Percentiles rank a stretch among this genome's conserved stretches.
Evolutionary conservation across 202 grass and related monocot species (phyloP).

Genomic region (Schoenoplectus tabernaemontani): DNA sequence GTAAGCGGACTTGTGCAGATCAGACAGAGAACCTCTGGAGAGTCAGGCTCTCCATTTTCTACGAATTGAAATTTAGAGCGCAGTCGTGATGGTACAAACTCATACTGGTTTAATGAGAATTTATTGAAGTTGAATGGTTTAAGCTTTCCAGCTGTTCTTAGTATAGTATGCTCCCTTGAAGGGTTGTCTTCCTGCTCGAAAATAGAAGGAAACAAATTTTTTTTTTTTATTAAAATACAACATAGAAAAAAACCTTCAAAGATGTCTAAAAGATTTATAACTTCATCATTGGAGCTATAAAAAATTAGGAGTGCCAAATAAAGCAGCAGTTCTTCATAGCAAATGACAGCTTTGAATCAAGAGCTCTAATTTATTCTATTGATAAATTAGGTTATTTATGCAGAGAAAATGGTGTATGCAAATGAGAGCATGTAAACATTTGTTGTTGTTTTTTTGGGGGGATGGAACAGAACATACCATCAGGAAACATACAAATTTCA

Average conservation of each 20-base stretch:
- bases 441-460: not conserved
- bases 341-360: not conserved
- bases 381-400: not conserved
- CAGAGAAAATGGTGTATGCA: not conserved
- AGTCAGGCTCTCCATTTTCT: constrained; percentile 38
- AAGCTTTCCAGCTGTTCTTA: constrained; percentile 94
- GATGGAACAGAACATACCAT: not conserved
- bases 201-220: not conserved
- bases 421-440: not conserved
- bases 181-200: constrained; percentile 70
- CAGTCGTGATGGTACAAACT: constrained; percentile 71
- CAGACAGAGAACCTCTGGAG: constrained; percentile 56
- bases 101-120: constrained; percentile 65
- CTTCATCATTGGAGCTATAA: not conserved
- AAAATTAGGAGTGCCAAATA: not conserved
- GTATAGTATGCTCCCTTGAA: constrained; percentile 81
- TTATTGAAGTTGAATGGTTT: constrained; percentile 90
- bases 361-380: not conserved
- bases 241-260: constrained; percentile 2
- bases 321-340: not conserved
- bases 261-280: constrained; percentile 9
- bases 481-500: not conserved
- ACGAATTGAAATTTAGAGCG: constrained; percentile 79
- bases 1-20: constrained; percentile 66
- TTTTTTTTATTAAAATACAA: not conserved